Evolutionary conservation across 176 grass and related monocot species (phyloP), one percentile per base, ranked within the genome.

Genomic region (Eragrostis curvula): DNA sequence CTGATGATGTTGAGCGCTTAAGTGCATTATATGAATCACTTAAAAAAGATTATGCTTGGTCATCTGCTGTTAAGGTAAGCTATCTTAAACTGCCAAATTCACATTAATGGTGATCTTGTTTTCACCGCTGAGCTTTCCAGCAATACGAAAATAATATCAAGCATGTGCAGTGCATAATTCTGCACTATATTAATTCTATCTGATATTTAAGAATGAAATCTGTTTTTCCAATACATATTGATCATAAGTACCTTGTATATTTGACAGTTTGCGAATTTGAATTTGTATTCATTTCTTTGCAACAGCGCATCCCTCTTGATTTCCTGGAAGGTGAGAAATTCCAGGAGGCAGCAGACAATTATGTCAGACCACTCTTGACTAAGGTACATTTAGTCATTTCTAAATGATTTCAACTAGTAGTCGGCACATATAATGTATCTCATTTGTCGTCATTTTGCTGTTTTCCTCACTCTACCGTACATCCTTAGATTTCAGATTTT

Each of bases 241-340:
- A 39, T 71, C 47, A 65, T 71, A 72, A 65, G 47, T 32, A 64
- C 57, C 40, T 36, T 39, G 47, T 81, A 56, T 63, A 69, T 36
- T 43, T 8, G 39, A 71, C 56, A 71, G 48, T 29, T 7, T 0
- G 0, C 77, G 32, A 77, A 40, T 87, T 46, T 73, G 25, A 82
- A n/a, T 36, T 69, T 72, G 46, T 86, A 40, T 40, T 15, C 47
- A 71, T 84, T 43, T 25, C 39, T 70, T 78, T 85, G 78, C 30
- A 43, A 75, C 93, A 99, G 97, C 85, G 97, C 42, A 99, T 99
- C 91, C 97, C 97, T 36, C 93, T 99, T 84, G 97, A 99, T 91
- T 99, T 94, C 87, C 73, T 99, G 75, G 82, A 96, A 85, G 93
- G 87, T 17, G 91, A 90, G 23, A 91, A 90, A 71, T 99, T 99